These are phyloP conservation scores for Tulasnella sp. DNA, from an alignment of 768 basidiomycete species.

Conservation along the genomic window DNA sequence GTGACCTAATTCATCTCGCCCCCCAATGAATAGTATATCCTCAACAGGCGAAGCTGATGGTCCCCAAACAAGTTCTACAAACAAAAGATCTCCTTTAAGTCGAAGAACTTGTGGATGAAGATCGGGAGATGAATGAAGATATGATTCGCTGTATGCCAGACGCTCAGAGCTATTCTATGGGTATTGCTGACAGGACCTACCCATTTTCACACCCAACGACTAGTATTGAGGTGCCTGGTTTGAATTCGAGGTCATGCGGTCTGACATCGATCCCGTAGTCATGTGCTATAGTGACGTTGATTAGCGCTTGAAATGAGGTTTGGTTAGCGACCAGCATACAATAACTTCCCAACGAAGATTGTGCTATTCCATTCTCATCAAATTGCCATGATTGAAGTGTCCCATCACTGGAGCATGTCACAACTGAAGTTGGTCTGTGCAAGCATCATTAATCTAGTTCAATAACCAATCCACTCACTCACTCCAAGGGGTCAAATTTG, in stretches of 20 bases:
- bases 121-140: neutral
- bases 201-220: constrained; percentile 9
- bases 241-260: constrained; percentile 10
- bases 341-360: neutral
- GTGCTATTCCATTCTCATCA: neutral
- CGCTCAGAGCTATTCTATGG: neutral
- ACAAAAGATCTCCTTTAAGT: neutral
- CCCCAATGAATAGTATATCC: neutral
- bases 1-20: neutral
- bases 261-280: neutral
- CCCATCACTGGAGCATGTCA: neutral
- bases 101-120: neutral
- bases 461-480: neutral
- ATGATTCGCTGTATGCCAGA: neutral
- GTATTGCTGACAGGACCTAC: neutral
- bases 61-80: constrained; percentile 3
- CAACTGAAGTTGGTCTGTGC: constrained; percentile 1
- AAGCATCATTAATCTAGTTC: neutral
- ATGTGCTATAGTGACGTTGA: no score
- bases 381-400: neutral
- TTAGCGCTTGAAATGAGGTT: neutral
- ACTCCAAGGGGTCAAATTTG: constrained; percentile 13
- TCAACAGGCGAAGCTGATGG: neutral
- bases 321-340: neutral
- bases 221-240: constrained; percentile 5